Conservation (phyloP, 805 yeast species). For the Sugiyamaella floridensis region DNA sequence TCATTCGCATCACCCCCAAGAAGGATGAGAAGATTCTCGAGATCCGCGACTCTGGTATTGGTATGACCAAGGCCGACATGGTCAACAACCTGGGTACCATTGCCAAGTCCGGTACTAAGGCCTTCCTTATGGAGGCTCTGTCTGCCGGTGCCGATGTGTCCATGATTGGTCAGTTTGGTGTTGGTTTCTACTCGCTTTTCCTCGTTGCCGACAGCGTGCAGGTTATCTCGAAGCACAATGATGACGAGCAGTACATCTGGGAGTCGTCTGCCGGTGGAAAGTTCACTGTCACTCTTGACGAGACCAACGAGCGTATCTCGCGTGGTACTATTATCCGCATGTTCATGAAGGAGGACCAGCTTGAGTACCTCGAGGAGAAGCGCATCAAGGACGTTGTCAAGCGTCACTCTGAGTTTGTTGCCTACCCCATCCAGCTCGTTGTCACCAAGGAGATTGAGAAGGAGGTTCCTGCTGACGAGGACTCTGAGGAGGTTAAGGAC, state of each 20-base stretch:
- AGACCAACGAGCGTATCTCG: conserved; percentile 71
- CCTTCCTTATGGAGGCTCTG: conserved; percentile 94
- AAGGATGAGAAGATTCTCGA: conserved; percentile 92
- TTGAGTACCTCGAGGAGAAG: conserved; percentile 98
- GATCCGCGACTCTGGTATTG: conserved; percentile 99
- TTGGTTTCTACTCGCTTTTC: conserved; percentile 99
- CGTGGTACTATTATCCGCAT: conserved; percentile 96
- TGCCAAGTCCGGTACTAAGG: conserved; percentile 99
- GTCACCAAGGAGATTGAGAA: conserved; percentile 98
- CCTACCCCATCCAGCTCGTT: conserved; percentile 97
- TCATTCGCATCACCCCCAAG: conserved; percentile 94
- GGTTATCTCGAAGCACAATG: conserved; percentile 97
- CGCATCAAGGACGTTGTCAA: conserved; percentile 98
- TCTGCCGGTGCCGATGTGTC: conserved; percentile 99
- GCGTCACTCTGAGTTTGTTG: conserved; percentile 98
- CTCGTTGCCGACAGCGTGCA: conserved; percentile 98
- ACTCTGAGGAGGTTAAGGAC: conserved; percentile 44
- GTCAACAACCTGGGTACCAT: conserved; percentile 99
- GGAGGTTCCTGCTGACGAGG: conserved; percentile 85
- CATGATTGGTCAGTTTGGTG: conserved; percentile 99
- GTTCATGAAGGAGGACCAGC: conserved; percentile 97
- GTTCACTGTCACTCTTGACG: conserved; percentile 92
- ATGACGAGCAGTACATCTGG: conserved; percentile 99
- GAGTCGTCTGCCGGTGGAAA: conserved; percentile 99
- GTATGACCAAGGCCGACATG: conserved; percentile 99